Conservation (phyloP, 495 filamentous ascomycete genomes). For the Beverwykella pulmonaria region DNA sequence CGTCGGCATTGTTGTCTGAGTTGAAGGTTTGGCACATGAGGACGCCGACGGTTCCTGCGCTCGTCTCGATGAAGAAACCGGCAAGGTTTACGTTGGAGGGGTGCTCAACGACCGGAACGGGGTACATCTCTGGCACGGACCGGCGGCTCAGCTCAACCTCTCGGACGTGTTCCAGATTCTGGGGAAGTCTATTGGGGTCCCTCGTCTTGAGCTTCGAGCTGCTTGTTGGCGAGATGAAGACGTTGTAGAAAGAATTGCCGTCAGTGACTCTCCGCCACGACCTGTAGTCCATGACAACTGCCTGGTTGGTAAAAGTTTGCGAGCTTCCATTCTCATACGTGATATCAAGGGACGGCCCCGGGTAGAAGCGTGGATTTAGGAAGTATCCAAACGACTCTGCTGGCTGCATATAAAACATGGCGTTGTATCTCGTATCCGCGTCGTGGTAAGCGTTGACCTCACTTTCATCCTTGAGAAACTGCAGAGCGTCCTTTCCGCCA, state of each 20-base stretch:
- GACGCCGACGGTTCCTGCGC: conserved; percentile 24
- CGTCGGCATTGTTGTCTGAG: conserved; percentile 18
- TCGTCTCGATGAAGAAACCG: conserved; percentile 36
- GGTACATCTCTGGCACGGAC: conserved; percentile 26
- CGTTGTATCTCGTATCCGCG: conserved; percentile 36
- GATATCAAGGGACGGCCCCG: conserved; percentile 25
- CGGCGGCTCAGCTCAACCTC: conserved; percentile 9
- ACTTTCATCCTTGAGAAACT: conserved; percentile 31
- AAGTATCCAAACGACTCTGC: conserved; percentile 35
- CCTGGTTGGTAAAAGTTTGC: conserved; percentile 25
- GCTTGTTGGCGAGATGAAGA: conserved; percentile 6
- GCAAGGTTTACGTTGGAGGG: conserved; percentile 22
- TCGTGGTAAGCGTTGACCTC: conserved; percentile 32
- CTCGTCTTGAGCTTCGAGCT: conserved; percentile 23
- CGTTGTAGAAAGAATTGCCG: conserved; percentile 30
- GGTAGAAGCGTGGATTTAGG: conserved; percentile 32
- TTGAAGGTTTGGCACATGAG: conserved; percentile 38
- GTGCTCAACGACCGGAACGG: conserved; percentile 28
- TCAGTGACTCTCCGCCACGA: conserved; percentile 24
- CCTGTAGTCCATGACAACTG: conserved; percentile 18
- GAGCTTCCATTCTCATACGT: conserved; percentile 34
- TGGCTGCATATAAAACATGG: conserved; percentile 37
- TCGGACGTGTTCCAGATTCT: conserved; percentile 9
- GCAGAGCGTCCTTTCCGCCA: conserved; percentile 27
- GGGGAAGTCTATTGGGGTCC: conserved; percentile 21